Base-by-base conservation (phyloP, 2,329 filamentous ascomycete species). In the Sclerotinia minor region DNA sequence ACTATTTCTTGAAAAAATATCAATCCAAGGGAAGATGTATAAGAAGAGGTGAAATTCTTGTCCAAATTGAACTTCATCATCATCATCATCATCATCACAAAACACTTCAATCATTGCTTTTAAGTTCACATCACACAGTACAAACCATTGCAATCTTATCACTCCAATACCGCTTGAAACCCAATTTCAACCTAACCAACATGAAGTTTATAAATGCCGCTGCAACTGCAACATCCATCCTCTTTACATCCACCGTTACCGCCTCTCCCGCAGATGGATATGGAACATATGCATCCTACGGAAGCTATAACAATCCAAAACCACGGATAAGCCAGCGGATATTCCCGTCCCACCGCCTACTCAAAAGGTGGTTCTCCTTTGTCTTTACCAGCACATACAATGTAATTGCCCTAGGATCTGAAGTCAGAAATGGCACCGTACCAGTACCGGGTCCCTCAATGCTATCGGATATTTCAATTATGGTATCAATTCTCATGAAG, bases 391-490 rank as follows among this genome's bases (percentile, higher is more conserved):
- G 79, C 45, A 80, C 78, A 61, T 83, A 80, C 76, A 71, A 79
- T 44, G 76, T 84, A 68, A 76, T 79, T 54, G 83, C 83, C 35
- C 79, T 76, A 0, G 81, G 82, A 1, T 78, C 81, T 41, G 78
- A 83, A 70, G 82, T 84, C 67, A 77, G 82, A 71, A 80, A 81
- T 68, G 78, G 76, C 52, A 80, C 76, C 3, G 76, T 70, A 1
- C 53, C 68, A 2, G 71, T 68, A 5, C 73, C 72, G 4, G 79
- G 80, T 26, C 75, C 79, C 70, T 75, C 8, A 81, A 81, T 59
- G 79, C 81, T 26, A 75, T 78, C 26, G 82, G 82, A 19, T 78
- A 80, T 70, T 84, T 81, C 78, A 79, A 82, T 71, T 81, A 81
- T 70, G 81, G 80, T 65, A 79, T 85, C 75, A 84, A 84, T 75